Conservation (phyloP, 2,329 filamentous ascomycete genomes). For the Trichophyton benhamiae region DNA sequence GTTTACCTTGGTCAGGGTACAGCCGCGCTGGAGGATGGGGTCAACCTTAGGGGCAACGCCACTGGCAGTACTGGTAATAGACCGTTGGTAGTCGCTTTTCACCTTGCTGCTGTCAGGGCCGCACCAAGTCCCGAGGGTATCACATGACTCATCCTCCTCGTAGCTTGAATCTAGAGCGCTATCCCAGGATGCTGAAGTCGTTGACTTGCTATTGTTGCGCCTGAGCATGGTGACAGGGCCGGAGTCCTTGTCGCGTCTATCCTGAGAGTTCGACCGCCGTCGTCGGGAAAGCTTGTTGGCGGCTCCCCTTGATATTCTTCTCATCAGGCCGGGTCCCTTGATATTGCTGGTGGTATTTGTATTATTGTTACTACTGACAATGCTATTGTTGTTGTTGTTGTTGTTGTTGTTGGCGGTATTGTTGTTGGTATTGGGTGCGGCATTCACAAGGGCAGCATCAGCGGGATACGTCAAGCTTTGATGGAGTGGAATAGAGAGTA, state of each 20-base stretch:
- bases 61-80: slow-evolving; percentile 24
- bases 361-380: slow-evolving; percentile 24
- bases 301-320: slow-evolving; percentile 72
- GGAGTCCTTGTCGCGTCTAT: slow-evolving; percentile 73
- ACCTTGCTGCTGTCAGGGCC: slow-evolving; percentile 30
- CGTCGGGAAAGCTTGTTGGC: slow-evolving; percentile 56
- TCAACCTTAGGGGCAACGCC: slow-evolving; percentile 58
- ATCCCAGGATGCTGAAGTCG: slow-evolving; percentile 39
- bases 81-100: slow-evolving; percentile 26
- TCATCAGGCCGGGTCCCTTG: slow-evolving; percentile 59
- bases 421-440: background rate
- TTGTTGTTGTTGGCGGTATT: background rate
- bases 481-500: slow-evolving; percentile 37
- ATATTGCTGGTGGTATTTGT: slow-evolving; percentile 2
- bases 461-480: background rate
- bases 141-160: slow-evolving; percentile 37
- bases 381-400: background rate
- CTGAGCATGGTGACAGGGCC: slow-evolving; percentile 79
- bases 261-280: slow-evolving; percentile 63
- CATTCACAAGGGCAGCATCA: background rate
- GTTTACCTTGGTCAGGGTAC: slow-evolving; percentile 66
- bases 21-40: slow-evolving; percentile 64
- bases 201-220: slow-evolving; percentile 78
- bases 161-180: slow-evolving; percentile 33
- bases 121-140: slow-evolving; percentile 31